Percentiles rank a stretch among this genome's conserved stretches.
phyloP scores from a whole-genome alignment of 352 stramenopile genomes.

The Globisporangium alternatum region DNA sequence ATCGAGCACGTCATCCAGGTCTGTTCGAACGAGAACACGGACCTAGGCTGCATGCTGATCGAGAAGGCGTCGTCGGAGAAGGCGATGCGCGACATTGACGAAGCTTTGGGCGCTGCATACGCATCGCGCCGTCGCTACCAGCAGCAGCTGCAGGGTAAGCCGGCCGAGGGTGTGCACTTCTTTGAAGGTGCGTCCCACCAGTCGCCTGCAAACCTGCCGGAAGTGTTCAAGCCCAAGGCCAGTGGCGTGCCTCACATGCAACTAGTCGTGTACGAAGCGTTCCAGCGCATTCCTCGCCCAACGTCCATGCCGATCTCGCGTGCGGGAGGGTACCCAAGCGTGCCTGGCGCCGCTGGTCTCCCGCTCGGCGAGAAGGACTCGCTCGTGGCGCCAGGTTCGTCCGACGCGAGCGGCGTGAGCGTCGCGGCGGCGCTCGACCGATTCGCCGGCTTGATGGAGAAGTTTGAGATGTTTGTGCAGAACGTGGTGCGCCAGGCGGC shows the following conservation, averaged over 20 bases:
- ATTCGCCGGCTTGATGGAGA: conserved; percentile 82
- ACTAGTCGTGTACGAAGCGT: conserved; percentile 97
- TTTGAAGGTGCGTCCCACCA: conserved; percentile 74
- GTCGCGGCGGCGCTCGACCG: conserved; percentile 74
- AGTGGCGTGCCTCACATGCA: conserved; percentile 91
- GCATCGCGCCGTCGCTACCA: conserved; percentile 80
- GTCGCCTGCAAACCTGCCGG: conserved; percentile 82
- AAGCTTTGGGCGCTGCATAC: conserved; percentile 89
- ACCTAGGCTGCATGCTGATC: conserved; percentile 98
- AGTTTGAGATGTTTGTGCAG: conserved; percentile 87
- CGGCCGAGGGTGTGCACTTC: conserved; percentile 56
- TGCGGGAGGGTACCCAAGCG: conserved; percentile 27
- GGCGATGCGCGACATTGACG: conserved; percentile 97
- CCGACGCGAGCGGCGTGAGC: conserved; percentile 50
- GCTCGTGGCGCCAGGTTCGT: conserved; percentile 9
- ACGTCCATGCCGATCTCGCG: conserved; percentile 84
- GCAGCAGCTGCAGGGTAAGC: conserved; percentile 86
- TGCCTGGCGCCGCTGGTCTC: conserved; percentile 26
- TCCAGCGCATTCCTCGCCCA: conserved; percentile 93
- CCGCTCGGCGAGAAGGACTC: conserved; percentile 38
- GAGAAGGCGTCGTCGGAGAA: conserved; percentile 99
- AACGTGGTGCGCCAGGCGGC: conserved; percentile 78
- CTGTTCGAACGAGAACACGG: conserved; percentile 98
- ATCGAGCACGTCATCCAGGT: conserved; percentile 98
- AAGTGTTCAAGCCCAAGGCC: conserved; percentile 93